Conservation (phyloP, 2,329 filamentous ascomycete species). For the Hypoxylon sp. region DNA sequence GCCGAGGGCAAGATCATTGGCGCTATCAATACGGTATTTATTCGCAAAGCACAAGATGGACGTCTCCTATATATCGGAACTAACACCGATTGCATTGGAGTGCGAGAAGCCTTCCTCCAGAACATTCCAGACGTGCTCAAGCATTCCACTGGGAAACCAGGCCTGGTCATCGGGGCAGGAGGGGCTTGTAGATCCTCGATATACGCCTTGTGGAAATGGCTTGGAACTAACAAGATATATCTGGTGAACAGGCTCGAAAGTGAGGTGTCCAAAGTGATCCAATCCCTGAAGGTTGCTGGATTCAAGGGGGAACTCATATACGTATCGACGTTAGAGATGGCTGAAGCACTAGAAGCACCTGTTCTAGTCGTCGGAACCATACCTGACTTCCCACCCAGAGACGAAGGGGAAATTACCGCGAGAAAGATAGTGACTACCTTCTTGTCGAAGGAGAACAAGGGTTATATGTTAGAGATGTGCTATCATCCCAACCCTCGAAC, state of each 20-base stretch:
- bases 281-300: constrained; percentile 72
- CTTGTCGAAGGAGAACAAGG: constrained; percentile 68
- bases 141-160: constrained; percentile 72
- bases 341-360: constrained; percentile 69
- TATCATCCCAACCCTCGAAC: constrained; percentile 83
- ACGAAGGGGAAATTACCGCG: constrained; percentile 72
- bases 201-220: constrained; percentile 79
- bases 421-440: constrained; percentile 69
- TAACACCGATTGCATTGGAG: constrained; percentile 86
- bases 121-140: constrained; percentile 64
- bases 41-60: constrained; percentile 65
- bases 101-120: constrained; percentile 78
- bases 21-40: constrained; percentile 84
- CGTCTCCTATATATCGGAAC: constrained; percentile 75
- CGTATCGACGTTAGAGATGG: constrained; percentile 74
- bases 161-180: constrained; percentile 82
- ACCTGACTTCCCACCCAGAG: constrained; percentile 80
- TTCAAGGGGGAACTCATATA: constrained; percentile 74
- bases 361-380: constrained; percentile 81
- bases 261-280: constrained; percentile 77
- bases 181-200: constrained; percentile 84
- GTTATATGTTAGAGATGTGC: constrained; percentile 85
- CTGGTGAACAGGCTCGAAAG: constrained; percentile 79
- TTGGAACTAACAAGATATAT: constrained; percentile 79
- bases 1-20: constrained; percentile 80